phyloP scores from a whole-genome alignment of 306 rosid species.

The Macrotyloma uniflorum region DNA sequence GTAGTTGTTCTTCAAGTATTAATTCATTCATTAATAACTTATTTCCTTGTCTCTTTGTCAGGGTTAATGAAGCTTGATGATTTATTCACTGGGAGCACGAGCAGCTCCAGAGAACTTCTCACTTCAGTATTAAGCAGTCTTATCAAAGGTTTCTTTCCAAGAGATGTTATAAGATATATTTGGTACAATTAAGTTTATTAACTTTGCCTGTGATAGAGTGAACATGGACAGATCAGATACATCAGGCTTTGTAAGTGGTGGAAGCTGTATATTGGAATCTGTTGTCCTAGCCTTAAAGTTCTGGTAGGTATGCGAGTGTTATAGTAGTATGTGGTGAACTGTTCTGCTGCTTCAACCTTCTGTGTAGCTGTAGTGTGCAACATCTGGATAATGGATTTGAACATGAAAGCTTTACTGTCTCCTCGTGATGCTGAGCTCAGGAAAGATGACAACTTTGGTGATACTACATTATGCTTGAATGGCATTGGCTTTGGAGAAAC shows the following conservation, averaged over 20 bases:
- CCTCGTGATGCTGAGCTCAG: conserved; percentile 60
- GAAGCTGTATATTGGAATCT: conserved; percentile 49
- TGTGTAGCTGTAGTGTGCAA: conserved; percentile 45
- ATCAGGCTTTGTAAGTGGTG: conserved; percentile 93
- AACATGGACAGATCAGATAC: conserved; percentile 90
- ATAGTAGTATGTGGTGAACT: conserved; percentile 46
- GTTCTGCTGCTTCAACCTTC: conserved; percentile 49
- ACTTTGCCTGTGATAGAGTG: conserved; percentile 30
- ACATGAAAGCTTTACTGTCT: conserved; percentile 58
- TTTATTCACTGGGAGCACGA: conserved; percentile 65
- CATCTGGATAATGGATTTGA: conserved; percentile 77
- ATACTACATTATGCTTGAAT: conserved; percentile 73
- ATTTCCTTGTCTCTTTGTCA: conserved; percentile 42
- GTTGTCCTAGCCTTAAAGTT: conserved; percentile 35
- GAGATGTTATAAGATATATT: conserved; percentile 82
- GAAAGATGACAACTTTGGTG: conserved; percentile 64
- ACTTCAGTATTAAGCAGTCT: conserved; percentile 51
- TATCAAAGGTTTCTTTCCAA: conserved; percentile 84
- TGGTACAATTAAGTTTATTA: conserved; percentile 37
- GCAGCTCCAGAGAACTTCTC: conserved; percentile 67
- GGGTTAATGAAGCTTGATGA: conserved; percentile 82
- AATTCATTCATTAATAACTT: neutral
- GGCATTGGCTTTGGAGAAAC: conserved; percentile 64
- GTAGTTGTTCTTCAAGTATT: neutral
- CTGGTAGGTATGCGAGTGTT: conserved; percentile 41